phyloP scores from a whole-genome alignment of 768 basidiomycete species.

The Agrocybe pediades region DNA sequence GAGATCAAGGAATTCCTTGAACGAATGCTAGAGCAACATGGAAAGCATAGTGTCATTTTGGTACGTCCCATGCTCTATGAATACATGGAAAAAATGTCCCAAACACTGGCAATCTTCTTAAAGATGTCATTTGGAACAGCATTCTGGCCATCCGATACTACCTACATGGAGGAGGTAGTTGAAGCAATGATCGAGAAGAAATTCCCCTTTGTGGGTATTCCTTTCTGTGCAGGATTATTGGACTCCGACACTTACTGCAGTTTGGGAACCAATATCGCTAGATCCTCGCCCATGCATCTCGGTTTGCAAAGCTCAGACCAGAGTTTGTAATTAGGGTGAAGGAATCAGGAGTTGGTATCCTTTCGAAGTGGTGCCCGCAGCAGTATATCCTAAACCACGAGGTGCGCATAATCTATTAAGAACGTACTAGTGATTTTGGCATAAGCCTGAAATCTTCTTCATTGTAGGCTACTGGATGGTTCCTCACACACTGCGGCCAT shows the following conservation, averaged over 20 bases:
- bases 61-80: too few species aligned
- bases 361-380: conserved; percentile 14
- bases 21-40: too few species aligned
- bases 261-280: background rate
- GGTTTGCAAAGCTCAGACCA: conserved; percentile 2
- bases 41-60: too few species aligned
- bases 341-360: conserved; percentile 7
- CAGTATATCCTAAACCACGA: conserved; percentile 14
- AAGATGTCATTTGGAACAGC: conserved; percentile 5
- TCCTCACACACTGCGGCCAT: conserved; percentile 16
- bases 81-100: too few species aligned
- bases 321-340: conserved; percentile 5
- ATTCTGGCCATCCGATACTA: conserved; percentile 1
- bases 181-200: conserved; percentile 4
- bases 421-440: too few species aligned
- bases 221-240: background rate
- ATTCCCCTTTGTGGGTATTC: conserved; percentile 4
- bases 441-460: too few species aligned
- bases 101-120: too few species aligned
- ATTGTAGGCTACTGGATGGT: conserved; percentile 20
- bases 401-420: too few species aligned
- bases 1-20: too few species aligned
- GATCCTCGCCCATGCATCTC: conserved; percentile 9
- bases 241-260: background rate
- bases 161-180: conserved; percentile 3